phyloP scores from a whole-genome alignment of 2,329 filamentous ascomycete species.

The Fusarium compactum region DNA sequence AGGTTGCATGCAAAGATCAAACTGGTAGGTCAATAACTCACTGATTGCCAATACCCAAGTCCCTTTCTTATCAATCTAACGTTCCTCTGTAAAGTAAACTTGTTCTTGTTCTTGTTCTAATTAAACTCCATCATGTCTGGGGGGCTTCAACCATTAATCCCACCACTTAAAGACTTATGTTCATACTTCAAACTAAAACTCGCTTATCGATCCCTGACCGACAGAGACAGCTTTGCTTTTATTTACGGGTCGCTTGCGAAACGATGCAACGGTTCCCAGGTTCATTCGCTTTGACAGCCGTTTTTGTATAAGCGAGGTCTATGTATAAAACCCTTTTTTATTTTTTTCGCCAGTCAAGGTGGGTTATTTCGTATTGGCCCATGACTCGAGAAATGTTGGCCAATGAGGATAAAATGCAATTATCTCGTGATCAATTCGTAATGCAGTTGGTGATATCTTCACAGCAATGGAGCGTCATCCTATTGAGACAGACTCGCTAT shows the following conservation, averaged over 20 bases:
- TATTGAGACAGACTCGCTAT: neutral
- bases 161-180: neutral
- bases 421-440: neutral
- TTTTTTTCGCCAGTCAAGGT: conserved; percentile 10
- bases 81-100: neutral
- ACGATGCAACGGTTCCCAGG: conserved; percentile 36
- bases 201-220: conserved; percentile 31
- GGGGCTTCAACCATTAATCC: neutral
- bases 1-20: neutral
- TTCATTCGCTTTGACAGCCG: conserved; percentile 34
- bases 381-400: conserved; percentile 1
- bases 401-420: neutral
- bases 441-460: neutral
- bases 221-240: conserved; percentile 10
- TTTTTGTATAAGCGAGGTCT: conserved; percentile 20
- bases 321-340: neutral
- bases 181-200: neutral
- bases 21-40: neutral
- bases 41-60: neutral
- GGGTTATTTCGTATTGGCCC: conserved; percentile 18
- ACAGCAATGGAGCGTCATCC: neutral
- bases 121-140: neutral
- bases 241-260: conserved; percentile 42
- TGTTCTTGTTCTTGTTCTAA: neutral
- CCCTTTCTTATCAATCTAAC: neutral